A percentile compares a stretch with the other conserved stretches of the same genome.
Evolutionary conservation across 2,329 filamentous ascomycete genomes (phyloP).

Genomic region (Colletotrichum melonis): DNA sequence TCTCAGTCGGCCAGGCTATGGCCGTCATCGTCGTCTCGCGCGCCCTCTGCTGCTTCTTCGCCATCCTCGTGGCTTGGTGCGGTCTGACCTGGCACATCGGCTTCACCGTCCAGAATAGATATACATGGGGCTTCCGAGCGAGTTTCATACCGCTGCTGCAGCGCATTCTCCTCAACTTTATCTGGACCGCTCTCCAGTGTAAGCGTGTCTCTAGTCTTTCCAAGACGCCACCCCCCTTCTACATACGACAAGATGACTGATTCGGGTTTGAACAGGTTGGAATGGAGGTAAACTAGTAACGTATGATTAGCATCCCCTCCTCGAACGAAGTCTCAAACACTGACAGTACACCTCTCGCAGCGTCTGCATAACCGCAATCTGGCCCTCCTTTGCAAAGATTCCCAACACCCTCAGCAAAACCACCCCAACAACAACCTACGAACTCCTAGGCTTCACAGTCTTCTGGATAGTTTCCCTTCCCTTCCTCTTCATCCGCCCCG

Average conservation of each 20-base stretch:
- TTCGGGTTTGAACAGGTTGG: background rate
- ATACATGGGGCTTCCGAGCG: constrained; percentile 59
- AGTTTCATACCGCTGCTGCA: constrained; percentile 60
- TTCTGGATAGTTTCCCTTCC: constrained; percentile 63
- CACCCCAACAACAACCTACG: constrained; percentile 50
- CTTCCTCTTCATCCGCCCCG: constrained; percentile 57
- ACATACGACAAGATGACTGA: background rate
- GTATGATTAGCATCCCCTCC: background rate
- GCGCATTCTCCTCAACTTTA: constrained; percentile 60
- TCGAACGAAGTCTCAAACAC: background rate
- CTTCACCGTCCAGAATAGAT: constrained; percentile 61
- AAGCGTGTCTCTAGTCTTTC: background rate
- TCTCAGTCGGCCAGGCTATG: constrained; percentile 61
- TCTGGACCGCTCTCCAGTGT: constrained; percentile 46
- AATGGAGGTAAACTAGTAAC: constrained; percentile 5
- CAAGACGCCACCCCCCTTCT: background rate
- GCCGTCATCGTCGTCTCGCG: constrained; percentile 57
- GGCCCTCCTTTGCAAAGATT: constrained; percentile 56
- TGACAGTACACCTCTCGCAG: constrained; percentile 18
- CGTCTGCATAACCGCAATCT: constrained; percentile 56
- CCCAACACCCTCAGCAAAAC: constrained; percentile 54
- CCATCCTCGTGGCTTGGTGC: constrained; percentile 57
- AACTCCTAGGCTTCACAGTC: constrained; percentile 60
- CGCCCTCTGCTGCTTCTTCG: constrained; percentile 54
- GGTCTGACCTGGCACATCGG: constrained; percentile 63